Evolutionary conservation across 345 rosid species (phyloP), one percentile per base, ranked within the genome.

Genomic region (Raphanus raphanistrum): DNA sequence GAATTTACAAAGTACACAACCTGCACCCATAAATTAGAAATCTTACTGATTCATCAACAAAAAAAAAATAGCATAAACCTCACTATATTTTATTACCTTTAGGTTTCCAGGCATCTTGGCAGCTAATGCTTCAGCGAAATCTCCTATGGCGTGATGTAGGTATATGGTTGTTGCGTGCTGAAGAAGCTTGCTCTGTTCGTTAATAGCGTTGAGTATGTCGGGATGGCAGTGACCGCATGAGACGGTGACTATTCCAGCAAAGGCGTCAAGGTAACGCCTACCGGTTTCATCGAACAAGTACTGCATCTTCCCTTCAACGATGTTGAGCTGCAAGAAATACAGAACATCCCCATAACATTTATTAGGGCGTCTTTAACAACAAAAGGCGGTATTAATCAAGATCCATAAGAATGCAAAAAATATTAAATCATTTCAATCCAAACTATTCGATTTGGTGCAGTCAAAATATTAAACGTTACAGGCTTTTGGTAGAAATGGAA

Each of bases 141-240:
- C 97, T 27, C 85, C 92, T 4, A 90, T 89, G 0, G 94, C 91
- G 28, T 92, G 97, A 73, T 92, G 92, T 67, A 95, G 80, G 79
- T 95, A 95, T 31, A 92, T 91, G 28, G 97, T 91, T 4, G 97
- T 91, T 11, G 98, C 88, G 16, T 95, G 98, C 81, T 95, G 99
- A 29, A 92, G 90, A 38, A 92, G 88, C 86, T 90, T 90, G 86
- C 84, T 91, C 41, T 95, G 98, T 81, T 92, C 92, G 26, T 26
- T 50, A 31, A 89, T 84, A 66, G 98, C 98, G 58, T 92, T 72
- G 54, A 92, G 54, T 70, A 95, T 71, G 9, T 86, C 88, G 3
- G 96, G 98, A 80, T 95, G 99, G 84, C 99, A 95, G 68, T 95
- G 98, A 36, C 99, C 98, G 52, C 98, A 90, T 0, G 97, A 95